Base-by-base conservation (phyloP, 768 basidiomycete genomes). In the Lactarius quietus region DNA sequence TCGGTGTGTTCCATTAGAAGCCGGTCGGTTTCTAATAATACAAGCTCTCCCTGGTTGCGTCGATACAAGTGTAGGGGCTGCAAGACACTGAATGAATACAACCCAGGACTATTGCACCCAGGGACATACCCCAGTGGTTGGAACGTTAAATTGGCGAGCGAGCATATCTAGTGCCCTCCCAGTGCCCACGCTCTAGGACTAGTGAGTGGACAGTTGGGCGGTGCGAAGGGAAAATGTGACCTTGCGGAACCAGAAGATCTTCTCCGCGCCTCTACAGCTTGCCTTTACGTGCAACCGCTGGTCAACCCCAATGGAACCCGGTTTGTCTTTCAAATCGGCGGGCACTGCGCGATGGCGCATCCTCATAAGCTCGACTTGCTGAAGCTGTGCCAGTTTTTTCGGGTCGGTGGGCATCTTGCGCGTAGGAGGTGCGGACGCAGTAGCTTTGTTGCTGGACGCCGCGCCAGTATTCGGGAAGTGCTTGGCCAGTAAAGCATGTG, bases 171-270 rank as follows among this genome's bases (percentile, higher is more conserved):
- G 75, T 12, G 83, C 89, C 69, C 78, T 84, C 1, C 90, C 90
- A 12, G 83, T 78, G 14, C 81, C 73, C 17, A 84, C 72, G 9
- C 79, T 78, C 89, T 91, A 28, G 15, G 31, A 8, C n/a, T 33
- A 26, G 48, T 51, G 12, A 33, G 29, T 36, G 28, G 6, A 14
- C 35, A 10, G n/a, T 38, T 1, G 10, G n/a, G 45, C 2, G 23
- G n/a, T 43, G 43, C 43, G n/a, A 26, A 2, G 10, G 9, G 10
- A 57, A 48, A 3, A 61, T 70, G 75, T 68, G 70, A 90, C 91
- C 82, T 90, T 92, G 57, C 80, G 78, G 62, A 90, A 83, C 92
- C 92, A 94, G 57, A 91, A 81, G 8, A 80, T 71, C 58, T 77
- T 78, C 70, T 85, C 82, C 18, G 71, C 69, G 7, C 75, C 72